Percentiles rank a stretch among this genome's conserved stretches.
phyloP scores from a whole-genome alignment of 306 rosid genomes.

The Astragalus glycyphyllos region DNA sequence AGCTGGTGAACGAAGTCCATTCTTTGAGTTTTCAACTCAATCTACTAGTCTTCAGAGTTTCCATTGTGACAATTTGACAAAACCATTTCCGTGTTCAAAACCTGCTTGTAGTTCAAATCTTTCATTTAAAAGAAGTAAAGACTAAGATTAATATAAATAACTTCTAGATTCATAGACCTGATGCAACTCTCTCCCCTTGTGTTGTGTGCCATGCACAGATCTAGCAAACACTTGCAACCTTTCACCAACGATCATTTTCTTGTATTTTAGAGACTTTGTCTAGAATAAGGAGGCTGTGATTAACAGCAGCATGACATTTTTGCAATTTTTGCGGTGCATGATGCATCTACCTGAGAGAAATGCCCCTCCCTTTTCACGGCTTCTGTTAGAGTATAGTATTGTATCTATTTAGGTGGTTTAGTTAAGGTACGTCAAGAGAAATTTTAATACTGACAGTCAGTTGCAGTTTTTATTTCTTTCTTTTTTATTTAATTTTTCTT shows the following conservation, averaged over 20 bases:
- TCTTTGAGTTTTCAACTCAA: slow-evolving; percentile 9
- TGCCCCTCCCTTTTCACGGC: too few relatives aligned
- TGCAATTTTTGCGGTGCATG: too few relatives aligned
- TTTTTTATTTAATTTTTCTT: neutral
- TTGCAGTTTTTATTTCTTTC: neutral
- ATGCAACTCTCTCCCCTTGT: slow-evolving; percentile 27
- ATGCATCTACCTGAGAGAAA: too few relatives aligned
- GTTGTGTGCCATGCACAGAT: neutral
- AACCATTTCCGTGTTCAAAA: slow-evolving; percentile 15
- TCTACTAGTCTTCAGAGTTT: slow-evolving; percentile 15
- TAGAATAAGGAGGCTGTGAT: too few relatives aligned
- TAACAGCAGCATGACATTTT: too few relatives aligned
- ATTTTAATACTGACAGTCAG: neutral
- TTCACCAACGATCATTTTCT: too few relatives aligned
- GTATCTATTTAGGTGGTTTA: slow-evolving; percentile 2
- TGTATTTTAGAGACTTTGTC: too few relatives aligned
- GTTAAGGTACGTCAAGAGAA: neutral
- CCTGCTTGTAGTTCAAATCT: neutral
- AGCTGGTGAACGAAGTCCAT: neutral
- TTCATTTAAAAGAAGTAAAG: neutral
- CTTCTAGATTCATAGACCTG: slow-evolving; percentile 13
- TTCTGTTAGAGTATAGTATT: neutral
- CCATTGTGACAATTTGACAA: neutral
- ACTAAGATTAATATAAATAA: slow-evolving; percentile 6
- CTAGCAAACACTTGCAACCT: neutral